Percentiles rank a stretch among this genome's conserved stretches.
Evolutionary conservation across 1,284 basidiomycete genomes (phyloP).

Genomic region (Neotropicomus parvogracilis): DNA sequence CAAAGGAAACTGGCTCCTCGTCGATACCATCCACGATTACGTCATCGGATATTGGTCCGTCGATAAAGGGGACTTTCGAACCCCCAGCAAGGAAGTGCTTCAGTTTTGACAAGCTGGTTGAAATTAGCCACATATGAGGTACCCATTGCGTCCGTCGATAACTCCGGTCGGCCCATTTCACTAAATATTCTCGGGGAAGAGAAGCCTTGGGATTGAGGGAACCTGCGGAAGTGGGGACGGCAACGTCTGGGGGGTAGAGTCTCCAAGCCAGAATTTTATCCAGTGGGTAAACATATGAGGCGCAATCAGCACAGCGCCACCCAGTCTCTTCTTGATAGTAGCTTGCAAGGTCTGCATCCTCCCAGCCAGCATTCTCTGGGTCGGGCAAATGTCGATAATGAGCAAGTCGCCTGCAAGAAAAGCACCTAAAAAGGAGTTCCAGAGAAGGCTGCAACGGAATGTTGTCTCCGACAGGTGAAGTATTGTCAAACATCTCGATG

Average conservation of each 20-base stretch:
- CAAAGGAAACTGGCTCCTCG: constrained; percentile 31
- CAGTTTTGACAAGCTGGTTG: constrained; percentile 58
- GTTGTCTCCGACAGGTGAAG: constrained; percentile 13
- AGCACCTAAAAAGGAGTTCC: constrained; percentile 74
- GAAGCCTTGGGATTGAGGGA: constrained; percentile 52
- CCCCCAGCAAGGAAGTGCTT: constrained; percentile 75
- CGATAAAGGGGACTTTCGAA: constrained; percentile 63
- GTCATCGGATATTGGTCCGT: constrained; percentile 39
- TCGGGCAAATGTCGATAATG: constrained; percentile 73
- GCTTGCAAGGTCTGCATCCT: constrained; percentile 48
- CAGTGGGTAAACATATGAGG: constrained; percentile 66
- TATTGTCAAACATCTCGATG: constrained; percentile 33
- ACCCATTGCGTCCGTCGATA: constrained; percentile 83
- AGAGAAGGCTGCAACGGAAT: constrained; percentile 22
- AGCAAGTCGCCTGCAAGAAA: constrained; percentile 73
- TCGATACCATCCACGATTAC: constrained; percentile 33
- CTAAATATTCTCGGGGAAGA: constrained; percentile 82
- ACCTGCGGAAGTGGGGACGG: constrained; percentile 47
- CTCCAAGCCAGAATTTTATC: constrained; percentile 93
- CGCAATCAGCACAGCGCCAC: constrained; percentile 83
- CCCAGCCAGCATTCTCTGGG: constrained; percentile 40
- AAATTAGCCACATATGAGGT: constrained; percentile 83
- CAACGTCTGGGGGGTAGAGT: constrained; percentile 62
- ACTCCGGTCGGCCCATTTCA: constrained; percentile 80
- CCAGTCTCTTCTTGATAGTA: constrained; percentile 60